phyloP scores from a whole-genome alignment of 306 rosid genomes.

The Begonia fuchsioides region DNA sequence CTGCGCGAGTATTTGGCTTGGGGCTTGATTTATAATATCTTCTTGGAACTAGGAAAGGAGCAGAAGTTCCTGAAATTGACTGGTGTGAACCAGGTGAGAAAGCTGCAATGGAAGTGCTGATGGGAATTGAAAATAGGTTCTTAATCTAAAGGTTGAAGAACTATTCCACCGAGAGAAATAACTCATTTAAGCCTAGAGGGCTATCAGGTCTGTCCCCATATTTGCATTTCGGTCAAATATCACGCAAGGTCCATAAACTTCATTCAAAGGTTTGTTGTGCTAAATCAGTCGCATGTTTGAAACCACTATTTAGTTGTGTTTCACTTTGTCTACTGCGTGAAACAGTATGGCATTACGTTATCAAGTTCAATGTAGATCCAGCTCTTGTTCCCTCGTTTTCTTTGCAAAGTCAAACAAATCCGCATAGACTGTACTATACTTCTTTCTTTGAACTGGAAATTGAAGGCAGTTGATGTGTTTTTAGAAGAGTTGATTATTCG shows the following conservation, averaged over 20 bases:
- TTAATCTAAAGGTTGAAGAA: conserved; percentile 66
- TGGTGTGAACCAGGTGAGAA: conserved; percentile 86
- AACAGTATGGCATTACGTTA: too few relatives aligned
- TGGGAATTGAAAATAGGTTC: conserved; percentile 71
- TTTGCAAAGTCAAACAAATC: too few relatives aligned
- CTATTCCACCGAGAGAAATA: conserved; percentile 51
- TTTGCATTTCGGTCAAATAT: conserved; percentile 86
- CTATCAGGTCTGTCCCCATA: conserved; percentile 90
- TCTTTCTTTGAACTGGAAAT: conserved; percentile 10
- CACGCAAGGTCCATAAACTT: conserved; percentile 31
- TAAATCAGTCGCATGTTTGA: too few relatives aligned
- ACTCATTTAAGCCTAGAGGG: conserved; percentile 57
- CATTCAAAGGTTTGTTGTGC: conserved; percentile 43
- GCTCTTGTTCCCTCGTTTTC: too few relatives aligned
- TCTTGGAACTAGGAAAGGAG: conserved; percentile 39
- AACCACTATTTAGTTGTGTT: too few relatives aligned
- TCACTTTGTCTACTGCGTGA: too few relatives aligned
- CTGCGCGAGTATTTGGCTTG: not conserved
- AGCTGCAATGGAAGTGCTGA: conserved; percentile 70
- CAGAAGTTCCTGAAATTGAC: conserved; percentile 74
- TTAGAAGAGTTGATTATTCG: conserved; percentile 80
- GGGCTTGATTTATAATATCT: not conserved
- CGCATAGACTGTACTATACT: too few relatives aligned
- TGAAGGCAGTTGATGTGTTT: conserved; percentile 69
- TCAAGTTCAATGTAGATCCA: too few relatives aligned